Evolutionary conservation across 2,329 filamentous ascomycete species (phyloP).

Genomic region (Fusarium sp.): DNA sequence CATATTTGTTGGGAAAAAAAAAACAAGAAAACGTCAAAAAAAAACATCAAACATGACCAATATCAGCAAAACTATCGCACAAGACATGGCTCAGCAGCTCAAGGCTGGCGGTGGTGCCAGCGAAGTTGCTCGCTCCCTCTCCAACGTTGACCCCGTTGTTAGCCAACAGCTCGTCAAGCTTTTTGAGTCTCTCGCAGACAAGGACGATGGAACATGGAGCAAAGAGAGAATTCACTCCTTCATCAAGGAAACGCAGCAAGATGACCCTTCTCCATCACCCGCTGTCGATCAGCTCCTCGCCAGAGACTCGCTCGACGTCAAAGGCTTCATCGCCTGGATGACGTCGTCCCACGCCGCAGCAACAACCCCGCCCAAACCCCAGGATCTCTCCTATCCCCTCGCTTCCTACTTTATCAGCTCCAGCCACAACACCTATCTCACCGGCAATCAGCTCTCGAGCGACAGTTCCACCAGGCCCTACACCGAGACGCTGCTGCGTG

Average conservation of each 20-base stretch:
- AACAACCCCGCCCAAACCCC: constrained; percentile 51
- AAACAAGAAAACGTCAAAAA: constrained; percentile 1
- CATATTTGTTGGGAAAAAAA: constrained; percentile 13
- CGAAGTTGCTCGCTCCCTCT: constrained; percentile 53
- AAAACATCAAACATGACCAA: not conserved
- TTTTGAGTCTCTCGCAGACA: constrained; percentile 56
- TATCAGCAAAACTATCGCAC: not conserved
- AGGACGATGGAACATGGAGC: constrained; percentile 55
- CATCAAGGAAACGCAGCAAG: constrained; percentile 56
- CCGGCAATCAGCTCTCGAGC: constrained; percentile 87
- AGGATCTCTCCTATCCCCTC: constrained; percentile 76
- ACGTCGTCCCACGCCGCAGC: constrained; percentile 58
- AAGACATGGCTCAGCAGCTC: constrained; percentile 31
- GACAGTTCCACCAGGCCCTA: constrained; percentile 89
- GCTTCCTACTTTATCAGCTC: constrained; percentile 94
- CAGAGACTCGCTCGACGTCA: constrained; percentile 54
- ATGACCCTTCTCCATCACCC: constrained; percentile 47
- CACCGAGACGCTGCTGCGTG: constrained; percentile 81
- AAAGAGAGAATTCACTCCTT: constrained; percentile 57
- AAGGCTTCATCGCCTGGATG: constrained; percentile 65
- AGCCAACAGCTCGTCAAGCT: constrained; percentile 57
- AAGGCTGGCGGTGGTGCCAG: constrained; percentile 60
- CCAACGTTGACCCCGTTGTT: constrained; percentile 53
- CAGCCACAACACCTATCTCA: constrained; percentile 94
- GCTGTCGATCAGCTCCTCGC: constrained; percentile 42